Evolutionary conservation across 306 rosid genomes (phyloP).

Genomic region (Mucuna pruriens): DNA sequence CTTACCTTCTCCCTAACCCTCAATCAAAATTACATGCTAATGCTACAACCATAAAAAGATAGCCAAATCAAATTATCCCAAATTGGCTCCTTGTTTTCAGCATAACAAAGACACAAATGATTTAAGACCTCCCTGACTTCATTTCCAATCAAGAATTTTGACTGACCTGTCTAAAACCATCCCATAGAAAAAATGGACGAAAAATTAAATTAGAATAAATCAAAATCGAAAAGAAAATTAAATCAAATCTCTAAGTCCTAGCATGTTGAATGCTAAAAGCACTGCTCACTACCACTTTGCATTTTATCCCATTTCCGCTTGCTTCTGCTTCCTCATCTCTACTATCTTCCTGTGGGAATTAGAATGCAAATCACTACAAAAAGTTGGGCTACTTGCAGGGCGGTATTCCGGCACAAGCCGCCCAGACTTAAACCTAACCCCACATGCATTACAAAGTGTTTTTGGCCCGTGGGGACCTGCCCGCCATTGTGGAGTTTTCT

Average conservation of each 20-base stretch:
- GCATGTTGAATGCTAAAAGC: conserved; percentile 39
- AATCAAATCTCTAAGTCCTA: conserved; percentile 45
- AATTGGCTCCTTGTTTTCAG: conserved; percentile 28
- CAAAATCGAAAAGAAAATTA: conserved; percentile 33
- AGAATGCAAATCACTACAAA: conserved; percentile 63
- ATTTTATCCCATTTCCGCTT: conserved; percentile 50
- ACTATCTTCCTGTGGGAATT: conserved; percentile 75
- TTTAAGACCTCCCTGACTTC: conserved; percentile 38
- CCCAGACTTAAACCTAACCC: conserved; percentile 73
- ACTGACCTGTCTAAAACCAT: conserved; percentile 43
- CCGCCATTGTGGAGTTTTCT: conserved; percentile 80
- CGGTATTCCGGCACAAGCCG: conserved; percentile 77
- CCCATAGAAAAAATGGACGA: conserved; percentile 37
- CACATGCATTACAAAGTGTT: conserved; percentile 88
- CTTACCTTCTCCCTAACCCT: conserved; percentile 26
- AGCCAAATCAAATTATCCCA: conserved; percentile 27
- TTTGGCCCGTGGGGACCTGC: conserved; percentile 73
- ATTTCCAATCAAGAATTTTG: conserved; percentile 37
- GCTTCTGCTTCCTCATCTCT: conserved; percentile 71
- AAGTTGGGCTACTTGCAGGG: conserved; percentile 77
- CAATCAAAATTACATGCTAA: conserved; percentile 42
- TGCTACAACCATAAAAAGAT: conserved; percentile 37
- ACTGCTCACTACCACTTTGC: conserved; percentile 39
- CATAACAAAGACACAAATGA: conserved; percentile 39
- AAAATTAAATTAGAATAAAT: conserved; percentile 46